phyloP scores from a whole-genome alignment of 2,329 filamentous ascomycete species.

The Nakataea oryzae region DNA sequence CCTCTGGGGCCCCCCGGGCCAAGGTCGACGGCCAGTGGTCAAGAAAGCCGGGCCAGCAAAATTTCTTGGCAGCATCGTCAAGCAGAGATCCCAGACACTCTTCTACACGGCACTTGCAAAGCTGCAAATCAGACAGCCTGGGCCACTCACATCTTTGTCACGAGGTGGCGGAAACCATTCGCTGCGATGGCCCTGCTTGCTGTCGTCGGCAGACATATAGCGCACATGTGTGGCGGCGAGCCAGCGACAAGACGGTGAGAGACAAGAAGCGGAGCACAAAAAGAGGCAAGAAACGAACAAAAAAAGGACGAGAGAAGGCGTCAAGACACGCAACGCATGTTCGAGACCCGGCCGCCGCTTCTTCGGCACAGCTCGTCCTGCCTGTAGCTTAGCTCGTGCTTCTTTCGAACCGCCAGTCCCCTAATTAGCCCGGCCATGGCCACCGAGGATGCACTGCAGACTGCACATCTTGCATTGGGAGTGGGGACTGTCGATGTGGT shows the following conservation, averaged over 20 bases:
- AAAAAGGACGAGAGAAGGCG: background rate
- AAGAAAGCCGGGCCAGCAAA: background rate
- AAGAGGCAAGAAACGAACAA: background rate
- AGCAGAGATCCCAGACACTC: background rate
- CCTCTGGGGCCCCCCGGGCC: background rate
- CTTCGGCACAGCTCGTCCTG: background rate
- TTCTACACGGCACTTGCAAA: background rate
- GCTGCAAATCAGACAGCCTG: background rate
- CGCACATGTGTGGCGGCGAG: background rate
- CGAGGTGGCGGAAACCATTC: background rate
- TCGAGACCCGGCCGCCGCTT: background rate
- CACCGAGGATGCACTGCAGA: background rate
- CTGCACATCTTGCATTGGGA: background rate
- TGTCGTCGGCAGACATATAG: background rate
- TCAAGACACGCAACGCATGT: background rate
- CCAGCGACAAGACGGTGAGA: background rate
- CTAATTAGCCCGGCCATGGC: background rate
- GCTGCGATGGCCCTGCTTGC: background rate
- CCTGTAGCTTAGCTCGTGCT: background rate
- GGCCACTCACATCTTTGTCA: background rate
- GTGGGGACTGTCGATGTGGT: background rate
- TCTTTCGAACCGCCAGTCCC: background rate
- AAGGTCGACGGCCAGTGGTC: background rate
- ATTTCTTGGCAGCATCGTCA: background rate
- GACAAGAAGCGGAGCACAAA: too few species aligned